Percentiles rank a stretch among this genome's conserved stretches.
phyloP scores from a whole-genome alignment of 139 green algal species.

The Chlamydomonas sp. region DNA sequence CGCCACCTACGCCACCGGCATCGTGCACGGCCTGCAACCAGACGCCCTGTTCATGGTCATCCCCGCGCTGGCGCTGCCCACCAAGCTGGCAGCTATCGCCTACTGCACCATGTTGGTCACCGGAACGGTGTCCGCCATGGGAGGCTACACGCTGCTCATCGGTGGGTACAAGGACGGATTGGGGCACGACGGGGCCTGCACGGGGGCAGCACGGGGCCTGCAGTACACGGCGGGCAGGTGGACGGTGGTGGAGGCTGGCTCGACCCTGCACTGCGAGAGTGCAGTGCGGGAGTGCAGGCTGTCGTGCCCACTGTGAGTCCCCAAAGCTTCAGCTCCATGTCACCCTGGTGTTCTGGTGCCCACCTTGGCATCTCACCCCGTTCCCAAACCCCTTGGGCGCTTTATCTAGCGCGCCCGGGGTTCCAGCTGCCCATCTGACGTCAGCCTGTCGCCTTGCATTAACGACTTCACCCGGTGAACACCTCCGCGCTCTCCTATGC shows the following conservation, averaged over 20 bases:
- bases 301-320: too few relatives aligned
- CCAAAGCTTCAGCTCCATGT: too few relatives aligned
- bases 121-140: constrained; percentile 96
- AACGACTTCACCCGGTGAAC: not conserved
- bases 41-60: constrained; percentile 98
- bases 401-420: too few relatives aligned
- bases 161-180: constrained; percentile 46
- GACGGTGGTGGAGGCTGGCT: too few relatives aligned
- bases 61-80: constrained; percentile 94
- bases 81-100: constrained; percentile 82
- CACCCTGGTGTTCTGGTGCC: too few relatives aligned
- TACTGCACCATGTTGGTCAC: constrained; percentile 97
- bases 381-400: too few relatives aligned
- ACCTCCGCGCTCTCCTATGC: not conserved
- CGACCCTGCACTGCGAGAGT: too few relatives aligned
- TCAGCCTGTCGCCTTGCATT: not conserved
- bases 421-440: not conserved
- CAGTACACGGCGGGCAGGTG: too few relatives aligned
- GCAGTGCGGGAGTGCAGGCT: too few relatives aligned
- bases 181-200: not conserved
- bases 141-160: constrained; percentile 92
- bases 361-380: too few relatives aligned
- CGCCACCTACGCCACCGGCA: constrained; percentile 91
- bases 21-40: constrained; percentile 97
- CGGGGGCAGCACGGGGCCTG: too few relatives aligned